Evolutionary conservation across 2,329 filamentous ascomycete species (phyloP).

Genomic region (Sclerotinia spermophila): DNA sequence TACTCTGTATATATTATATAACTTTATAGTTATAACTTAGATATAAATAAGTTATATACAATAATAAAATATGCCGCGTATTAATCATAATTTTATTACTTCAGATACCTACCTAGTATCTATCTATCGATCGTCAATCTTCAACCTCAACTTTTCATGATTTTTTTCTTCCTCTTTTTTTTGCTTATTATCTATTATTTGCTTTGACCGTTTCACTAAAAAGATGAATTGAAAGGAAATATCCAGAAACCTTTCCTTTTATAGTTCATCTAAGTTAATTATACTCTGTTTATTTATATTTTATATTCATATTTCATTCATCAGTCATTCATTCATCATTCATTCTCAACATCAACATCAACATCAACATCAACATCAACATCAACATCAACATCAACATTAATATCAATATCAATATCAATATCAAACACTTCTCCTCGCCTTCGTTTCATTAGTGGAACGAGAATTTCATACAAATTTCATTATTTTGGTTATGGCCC

Average conservation of each 20-base stretch:
- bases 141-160: background rate
- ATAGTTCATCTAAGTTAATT: background rate
- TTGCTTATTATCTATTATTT: background rate
- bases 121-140: background rate
- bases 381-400: background rate
- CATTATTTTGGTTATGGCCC: background rate
- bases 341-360: background rate
- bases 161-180: background rate
- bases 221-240: constrained; percentile 3
- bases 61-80: no score
- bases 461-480: background rate
- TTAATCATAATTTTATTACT: no score
- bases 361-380: background rate
- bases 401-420: background rate
- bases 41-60: no score
- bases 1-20: background rate
- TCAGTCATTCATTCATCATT: background rate
- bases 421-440: background rate
- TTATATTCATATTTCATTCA: background rate
- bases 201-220: constrained; percentile 7
- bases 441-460: background rate
- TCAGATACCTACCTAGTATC: background rate
- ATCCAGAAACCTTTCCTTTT: background rate
- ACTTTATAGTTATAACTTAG: no score
- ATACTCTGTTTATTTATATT: background rate